phyloP scores from a whole-genome alignment of 2,329 filamentous ascomycete species.

The Magnaporthiopsis poae region DNA sequence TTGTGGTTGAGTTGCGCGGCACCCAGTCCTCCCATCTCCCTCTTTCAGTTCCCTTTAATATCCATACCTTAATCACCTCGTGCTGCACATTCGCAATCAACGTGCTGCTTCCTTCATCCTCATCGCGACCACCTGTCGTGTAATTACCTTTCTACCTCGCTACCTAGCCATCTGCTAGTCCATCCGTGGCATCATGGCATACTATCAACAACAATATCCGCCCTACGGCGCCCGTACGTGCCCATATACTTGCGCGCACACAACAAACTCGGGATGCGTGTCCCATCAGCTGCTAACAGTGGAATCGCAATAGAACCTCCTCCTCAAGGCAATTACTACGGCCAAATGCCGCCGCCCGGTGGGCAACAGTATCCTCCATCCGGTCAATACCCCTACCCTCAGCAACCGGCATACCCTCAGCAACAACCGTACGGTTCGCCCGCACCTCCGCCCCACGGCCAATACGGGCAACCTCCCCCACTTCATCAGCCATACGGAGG shows the following conservation, averaged over 20 bases:
- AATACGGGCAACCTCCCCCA: constrained; percentile 17
- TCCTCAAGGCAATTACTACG: constrained; percentile 20
- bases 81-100: neutral
- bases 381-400: constrained; percentile 19
- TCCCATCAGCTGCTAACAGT: neutral
- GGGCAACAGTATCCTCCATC: constrained; percentile 20
- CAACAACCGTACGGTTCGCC: constrained; percentile 15
- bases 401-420: constrained; percentile 17
- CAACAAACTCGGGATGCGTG: neutral
- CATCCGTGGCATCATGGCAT: constrained; percentile 21
- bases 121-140: neutral
- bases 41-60: neutral
- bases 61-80: neutral
- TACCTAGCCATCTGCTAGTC: neutral
- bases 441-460: constrained; percentile 26
- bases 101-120: neutral
- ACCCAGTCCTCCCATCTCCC: neutral
- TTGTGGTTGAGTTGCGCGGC: neutral
- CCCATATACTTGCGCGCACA: neutral
- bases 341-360: constrained; percentile 16
- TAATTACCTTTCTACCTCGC: too few species aligned
- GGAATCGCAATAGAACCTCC: constrained; percentile 10
- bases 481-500: constrained; percentile 22
- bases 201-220: constrained; percentile 20
- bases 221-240: constrained; percentile 26